A percentile compares a stretch with the other conserved stretches of the same genome.
phyloP scores from a whole-genome alignment of 805 yeast genomes.

The Kuraishia floccosa region DNA sequence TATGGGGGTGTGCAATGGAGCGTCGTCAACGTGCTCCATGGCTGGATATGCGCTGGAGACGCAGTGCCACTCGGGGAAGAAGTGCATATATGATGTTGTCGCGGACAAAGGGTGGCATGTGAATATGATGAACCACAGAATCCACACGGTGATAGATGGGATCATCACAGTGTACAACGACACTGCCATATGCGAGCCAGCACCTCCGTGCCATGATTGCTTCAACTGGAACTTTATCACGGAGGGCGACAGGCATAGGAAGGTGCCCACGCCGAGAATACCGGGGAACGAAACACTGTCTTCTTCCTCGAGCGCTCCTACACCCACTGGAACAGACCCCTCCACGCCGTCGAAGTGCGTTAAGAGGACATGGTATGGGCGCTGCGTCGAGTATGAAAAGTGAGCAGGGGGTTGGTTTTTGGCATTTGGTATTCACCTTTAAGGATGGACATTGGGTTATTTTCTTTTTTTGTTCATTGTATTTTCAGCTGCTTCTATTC shows the following conservation, averaged over 20 bases:
- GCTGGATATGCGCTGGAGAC: slow-evolving; percentile 98
- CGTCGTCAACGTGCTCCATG: slow-evolving; percentile 75
- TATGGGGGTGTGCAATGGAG: slow-evolving; percentile 96
- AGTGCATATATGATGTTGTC: slow-evolving; percentile 84
- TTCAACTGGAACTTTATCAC: slow-evolving; percentile 75
- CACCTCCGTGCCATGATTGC: slow-evolving; percentile 85
- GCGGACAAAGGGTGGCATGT: slow-evolving; percentile 87
- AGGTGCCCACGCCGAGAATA: slow-evolving; percentile 11
- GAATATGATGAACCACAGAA: slow-evolving; percentile 77
- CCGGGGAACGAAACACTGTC: too few relatives aligned
- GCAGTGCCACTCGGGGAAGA: slow-evolving; percentile 82
- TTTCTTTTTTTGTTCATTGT: slow-evolving; percentile 12
- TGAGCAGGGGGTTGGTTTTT: not conserved
- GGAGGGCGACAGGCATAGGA: slow-evolving; percentile 23
- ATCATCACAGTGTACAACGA: slow-evolving; percentile 61
- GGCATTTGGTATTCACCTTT: slow-evolving; percentile 4
- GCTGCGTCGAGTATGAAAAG: slow-evolving; percentile 31
- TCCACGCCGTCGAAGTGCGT: slow-evolving; percentile 33
- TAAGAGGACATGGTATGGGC: slow-evolving; percentile 58
- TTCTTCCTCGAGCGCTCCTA: slow-evolving; percentile 10
- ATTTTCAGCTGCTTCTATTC: too few relatives aligned
- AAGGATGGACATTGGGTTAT: slow-evolving; percentile 10
- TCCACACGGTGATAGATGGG: slow-evolving; percentile 82
- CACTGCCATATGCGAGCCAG: slow-evolving; percentile 62
- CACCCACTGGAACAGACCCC: slow-evolving; percentile 11